Conservation (phyloP, 257 asterid species). For the Echites panduratus region DNA sequence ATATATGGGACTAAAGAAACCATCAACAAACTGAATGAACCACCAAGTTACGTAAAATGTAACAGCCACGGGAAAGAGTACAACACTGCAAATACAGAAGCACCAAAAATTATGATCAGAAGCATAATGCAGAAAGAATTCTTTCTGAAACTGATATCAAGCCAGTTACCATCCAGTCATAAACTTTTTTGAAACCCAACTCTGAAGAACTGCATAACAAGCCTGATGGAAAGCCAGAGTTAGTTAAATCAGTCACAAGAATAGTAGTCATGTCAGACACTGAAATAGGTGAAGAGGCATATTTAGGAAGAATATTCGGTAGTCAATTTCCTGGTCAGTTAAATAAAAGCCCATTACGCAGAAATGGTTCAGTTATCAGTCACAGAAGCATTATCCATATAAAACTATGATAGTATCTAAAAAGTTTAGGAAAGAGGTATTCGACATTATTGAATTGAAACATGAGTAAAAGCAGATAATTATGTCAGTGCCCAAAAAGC, state of each 20-base stretch:
- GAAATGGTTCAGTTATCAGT: not conserved
- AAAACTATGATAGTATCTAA: not conserved
- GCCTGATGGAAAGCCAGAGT: constrained; percentile 54
- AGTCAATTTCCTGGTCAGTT: not conserved
- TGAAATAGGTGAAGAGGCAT: not conserved
- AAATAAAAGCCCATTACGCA: not conserved
- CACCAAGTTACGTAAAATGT: constrained; percentile 95
- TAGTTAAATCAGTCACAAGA: constrained; percentile 7
- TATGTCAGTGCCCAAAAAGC: not conserved
- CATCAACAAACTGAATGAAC: constrained; percentile 95
- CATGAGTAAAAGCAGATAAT: not conserved
- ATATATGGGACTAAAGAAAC: constrained; percentile 96
- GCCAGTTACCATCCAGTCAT: constrained; percentile 92
- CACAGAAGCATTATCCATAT: not conserved
- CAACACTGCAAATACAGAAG: constrained; percentile 57
- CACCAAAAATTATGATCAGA: constrained; percentile 6
- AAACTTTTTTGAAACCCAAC: constrained; percentile 98
- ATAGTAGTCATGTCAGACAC: not conserved
- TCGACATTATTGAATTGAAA: not conserved
- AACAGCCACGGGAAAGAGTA: constrained; percentile 94
- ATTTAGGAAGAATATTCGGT: not conserved
- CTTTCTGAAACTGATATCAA: constrained; percentile 5
- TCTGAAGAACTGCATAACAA: constrained; percentile 94
- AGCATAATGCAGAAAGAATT: not conserved
- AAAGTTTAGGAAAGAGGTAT: not conserved